Percentiles rank a stretch among this genome's conserved stretches.
Evolutionary conservation across 2,329 filamentous ascomycete genomes (phyloP).

Genomic region (Cladophialophora immunda): DNA sequence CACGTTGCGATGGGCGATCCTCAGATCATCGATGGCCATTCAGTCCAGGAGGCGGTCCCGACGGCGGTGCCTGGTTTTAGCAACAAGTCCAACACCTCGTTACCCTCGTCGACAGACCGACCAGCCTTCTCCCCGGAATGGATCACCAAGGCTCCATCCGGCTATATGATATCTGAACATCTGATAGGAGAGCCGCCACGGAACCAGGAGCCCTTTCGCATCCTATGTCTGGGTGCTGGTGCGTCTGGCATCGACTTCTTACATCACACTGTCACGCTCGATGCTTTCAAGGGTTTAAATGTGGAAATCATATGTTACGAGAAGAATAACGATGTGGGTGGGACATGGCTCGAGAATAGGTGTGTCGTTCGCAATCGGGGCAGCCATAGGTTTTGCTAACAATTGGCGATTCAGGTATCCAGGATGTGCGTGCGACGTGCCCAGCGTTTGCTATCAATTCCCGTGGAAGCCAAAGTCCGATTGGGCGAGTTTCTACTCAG

Average conservation of each 20-base stretch:
- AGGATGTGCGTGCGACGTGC: conserved; percentile 46
- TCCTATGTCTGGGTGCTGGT: conserved; percentile 9
- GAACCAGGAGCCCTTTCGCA: background rate
- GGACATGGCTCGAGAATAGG: conserved; percentile 30
- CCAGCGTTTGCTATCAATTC: conserved; percentile 45
- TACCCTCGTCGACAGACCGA: background rate
- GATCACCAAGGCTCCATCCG: background rate
- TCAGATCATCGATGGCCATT: too few relatives aligned
- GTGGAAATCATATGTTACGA: conserved; percentile 33
- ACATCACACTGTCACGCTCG: background rate
- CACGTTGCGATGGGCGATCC: too few relatives aligned
- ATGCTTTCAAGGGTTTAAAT: background rate
- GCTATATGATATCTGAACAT: conserved; percentile 10
- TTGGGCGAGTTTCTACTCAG: conserved; percentile 66
- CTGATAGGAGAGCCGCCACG: conserved; percentile 6
- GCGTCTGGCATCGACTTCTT: conserved; percentile 10
- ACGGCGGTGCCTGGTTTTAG: too few relatives aligned
- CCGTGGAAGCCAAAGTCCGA: conserved; percentile 51
- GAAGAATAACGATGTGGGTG: conserved; percentile 40
- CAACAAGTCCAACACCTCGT: background rate
- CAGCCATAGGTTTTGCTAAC: background rate
- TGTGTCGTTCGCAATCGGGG: background rate
- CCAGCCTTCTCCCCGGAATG: conserved; percentile 11
- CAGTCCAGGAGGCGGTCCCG: too few relatives aligned
- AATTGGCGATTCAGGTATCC: conserved; percentile 33